Evolutionary conservation across 352 stramenopile species (phyloP), one percentile per base, ranked within the genome.

Genomic region (Globisporangium heterothallicum): DNA sequence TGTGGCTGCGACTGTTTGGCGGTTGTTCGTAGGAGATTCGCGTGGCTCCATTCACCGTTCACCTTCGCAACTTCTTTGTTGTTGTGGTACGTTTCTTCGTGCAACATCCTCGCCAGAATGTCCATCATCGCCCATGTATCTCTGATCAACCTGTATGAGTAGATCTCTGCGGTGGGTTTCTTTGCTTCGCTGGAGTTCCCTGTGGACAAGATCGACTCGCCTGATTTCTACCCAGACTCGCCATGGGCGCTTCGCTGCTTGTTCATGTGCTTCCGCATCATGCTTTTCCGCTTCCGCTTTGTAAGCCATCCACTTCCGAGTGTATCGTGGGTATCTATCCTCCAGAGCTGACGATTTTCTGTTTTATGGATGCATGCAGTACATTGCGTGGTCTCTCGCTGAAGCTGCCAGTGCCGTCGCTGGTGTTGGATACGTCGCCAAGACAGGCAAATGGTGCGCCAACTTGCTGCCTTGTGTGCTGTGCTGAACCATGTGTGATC

Each of bases 381-480:
- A 94, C 66, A 74, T 94, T 53, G 84, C 80, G 19, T 94, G 84
- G 84, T 90, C 82, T n/a, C 60, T 94, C 38, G 84, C 81, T 24
- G 84, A 94, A 43, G 66, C 69, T 8, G 80, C 80, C 0, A 86
- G 80, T 59, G 79, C 78, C 44, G 52, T 85, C 34, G 84, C 84
- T 38, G 84, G 84, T 18, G 78, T 89, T 53, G 81, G 81, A n/a
- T 89, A 89, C 56, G 81, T 92, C 18, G 62, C 71, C 42, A 64
- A 74, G 57, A 89, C 81, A 29, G 81, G 70, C 41, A 89, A 92
- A 64, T 92, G 81, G 77, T 87, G 41, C 30, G 62, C 61, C 21
- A 2, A 3, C 22, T 14, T 24, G 2, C 7, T 38, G 26, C 10
- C 2, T 26, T 30, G 24, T 24, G n/a, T 13, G 4, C 10, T 16